phyloP scores from a whole-genome alignment of 192 early-diverging fungal genomes.

The Coemansia reversa region DNA sequence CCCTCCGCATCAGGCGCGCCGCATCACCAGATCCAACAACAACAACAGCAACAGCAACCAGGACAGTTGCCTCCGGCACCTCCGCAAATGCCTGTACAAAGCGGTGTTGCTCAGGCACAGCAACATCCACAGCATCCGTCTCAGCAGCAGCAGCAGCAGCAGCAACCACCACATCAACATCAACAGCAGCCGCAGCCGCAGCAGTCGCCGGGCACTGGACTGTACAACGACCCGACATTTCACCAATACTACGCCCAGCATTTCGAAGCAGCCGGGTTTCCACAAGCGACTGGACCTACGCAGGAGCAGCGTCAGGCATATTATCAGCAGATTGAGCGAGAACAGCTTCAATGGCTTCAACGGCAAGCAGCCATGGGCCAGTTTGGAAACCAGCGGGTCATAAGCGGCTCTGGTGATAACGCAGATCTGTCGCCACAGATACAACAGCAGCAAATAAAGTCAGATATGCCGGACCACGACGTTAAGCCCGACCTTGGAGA shows the following conservation, averaged over 20 bases:
- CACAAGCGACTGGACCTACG: conserved; percentile 29
- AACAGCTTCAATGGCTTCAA: conserved; percentile 53
- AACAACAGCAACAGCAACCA: conserved; percentile 9
- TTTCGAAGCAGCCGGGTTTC: conserved; percentile 42
- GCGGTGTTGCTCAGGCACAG: conserved; percentile 1
- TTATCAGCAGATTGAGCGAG: conserved; percentile 54
- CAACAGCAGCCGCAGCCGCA: conserved; percentile 14
- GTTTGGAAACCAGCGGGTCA: conserved; percentile 15
- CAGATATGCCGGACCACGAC: conserved; percentile 9
- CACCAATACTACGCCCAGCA: conserved; percentile 55
- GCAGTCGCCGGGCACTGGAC: conserved; percentile 11
- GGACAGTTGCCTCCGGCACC: no score
- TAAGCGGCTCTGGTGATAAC: conserved; percentile 9
- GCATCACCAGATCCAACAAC: not conserved
- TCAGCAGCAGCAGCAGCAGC: conserved; percentile 6
- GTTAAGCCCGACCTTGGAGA: conserved; percentile 20
- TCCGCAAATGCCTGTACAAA: no score
- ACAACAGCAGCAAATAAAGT: conserved; percentile 24
- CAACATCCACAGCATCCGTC: not conserved
- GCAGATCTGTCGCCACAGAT: conserved; percentile 21
- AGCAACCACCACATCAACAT: conserved; percentile 10
- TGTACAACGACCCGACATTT: conserved; percentile 35
- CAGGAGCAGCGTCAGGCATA: conserved; percentile 47
- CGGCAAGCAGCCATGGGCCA: conserved; percentile 38
- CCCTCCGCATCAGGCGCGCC: conserved; percentile 5